Conservation (phyloP, 1,284 basidiomycete genomes). For the Sanghuangporus weigelae region DNA sequence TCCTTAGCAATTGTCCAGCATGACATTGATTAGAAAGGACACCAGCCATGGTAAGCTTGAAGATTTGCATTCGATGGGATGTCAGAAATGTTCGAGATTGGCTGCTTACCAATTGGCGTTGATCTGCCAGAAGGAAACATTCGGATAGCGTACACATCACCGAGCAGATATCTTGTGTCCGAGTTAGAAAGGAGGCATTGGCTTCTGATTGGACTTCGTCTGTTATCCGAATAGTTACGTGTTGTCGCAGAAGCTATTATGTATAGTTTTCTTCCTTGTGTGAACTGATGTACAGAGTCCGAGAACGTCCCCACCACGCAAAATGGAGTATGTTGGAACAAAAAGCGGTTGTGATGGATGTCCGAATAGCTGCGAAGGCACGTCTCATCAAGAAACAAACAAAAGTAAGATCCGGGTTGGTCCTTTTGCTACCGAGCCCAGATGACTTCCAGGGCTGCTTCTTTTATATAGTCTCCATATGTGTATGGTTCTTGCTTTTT, state of each 20-base stretch:
- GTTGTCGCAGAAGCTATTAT: too few relatives aligned
- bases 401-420: background rate
- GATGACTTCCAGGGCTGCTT: background rate
- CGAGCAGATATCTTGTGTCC: too few relatives aligned
- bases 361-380: background rate
- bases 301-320: background rate
- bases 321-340: background rate
- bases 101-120: slow-evolving; percentile 7
- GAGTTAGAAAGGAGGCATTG: too few relatives aligned
- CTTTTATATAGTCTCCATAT: too few relatives aligned
- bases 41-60: slow-evolving; percentile 2
- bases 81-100: slow-evolving; percentile 2
- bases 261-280: too few relatives aligned
- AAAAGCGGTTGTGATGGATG: background rate
- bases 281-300: too few relatives aligned
- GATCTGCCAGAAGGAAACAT: background rate
- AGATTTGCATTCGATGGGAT: background rate
- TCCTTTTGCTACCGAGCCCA: background rate
- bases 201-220: too few relatives aligned
- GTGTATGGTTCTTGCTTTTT: too few relatives aligned
- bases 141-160: too few relatives aligned
- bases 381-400: background rate
- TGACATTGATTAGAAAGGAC: background rate
- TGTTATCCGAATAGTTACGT: too few relatives aligned
- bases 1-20: too few relatives aligned